Percentiles rank a stretch among this genome's conserved stretches.
These are phyloP conservation scores for Elaeis oleifera DNA, from an alignment of 202 grass and related monocot genomes.

Conservation along the genomic window DNA sequence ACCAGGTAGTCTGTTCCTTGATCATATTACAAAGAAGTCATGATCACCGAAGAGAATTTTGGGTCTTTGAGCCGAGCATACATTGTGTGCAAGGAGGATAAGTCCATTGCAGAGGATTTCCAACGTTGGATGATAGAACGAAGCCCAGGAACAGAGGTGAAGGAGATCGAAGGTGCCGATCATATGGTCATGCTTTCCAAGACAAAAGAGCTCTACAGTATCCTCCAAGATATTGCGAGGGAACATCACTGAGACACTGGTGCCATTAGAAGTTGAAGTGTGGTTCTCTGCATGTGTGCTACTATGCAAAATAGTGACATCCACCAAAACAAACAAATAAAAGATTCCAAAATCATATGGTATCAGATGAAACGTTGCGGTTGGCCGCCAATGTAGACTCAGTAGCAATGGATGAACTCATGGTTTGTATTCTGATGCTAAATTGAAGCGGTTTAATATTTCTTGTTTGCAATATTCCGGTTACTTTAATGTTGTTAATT, in stretches of 20 bases:
- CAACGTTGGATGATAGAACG: background rate
- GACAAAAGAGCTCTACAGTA: slow-evolving; percentile 15
- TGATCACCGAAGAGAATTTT: background rate
- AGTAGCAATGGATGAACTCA: too few relatives aligned
- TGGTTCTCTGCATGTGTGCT: too few relatives aligned
- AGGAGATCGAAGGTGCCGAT: slow-evolving; percentile 25
- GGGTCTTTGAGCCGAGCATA: background rate
- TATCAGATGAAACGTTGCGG: too few relatives aligned
- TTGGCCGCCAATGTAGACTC: too few relatives aligned
- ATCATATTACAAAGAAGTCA: background rate
- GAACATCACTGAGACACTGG: background rate
- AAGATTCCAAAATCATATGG: too few relatives aligned
- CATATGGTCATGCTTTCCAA: slow-evolving; percentile 60
- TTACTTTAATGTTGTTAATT: too few relatives aligned
- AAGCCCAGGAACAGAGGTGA: slow-evolving; percentile 34
- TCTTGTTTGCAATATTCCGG: too few relatives aligned
- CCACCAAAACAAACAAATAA: too few relatives aligned
- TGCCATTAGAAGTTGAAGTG: too few relatives aligned
- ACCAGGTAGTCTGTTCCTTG: background rate
- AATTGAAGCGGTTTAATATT: too few relatives aligned
- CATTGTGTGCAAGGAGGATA: background rate
- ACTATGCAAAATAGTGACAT: too few relatives aligned
- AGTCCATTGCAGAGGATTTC: background rate
- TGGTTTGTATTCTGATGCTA: too few relatives aligned
- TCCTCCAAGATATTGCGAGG: slow-evolving; percentile 27